These are phyloP conservation scores for Fusarium hostae DNA, from an alignment of 2,329 filamentous ascomycete genomes.

Conservation along the genomic window DNA sequence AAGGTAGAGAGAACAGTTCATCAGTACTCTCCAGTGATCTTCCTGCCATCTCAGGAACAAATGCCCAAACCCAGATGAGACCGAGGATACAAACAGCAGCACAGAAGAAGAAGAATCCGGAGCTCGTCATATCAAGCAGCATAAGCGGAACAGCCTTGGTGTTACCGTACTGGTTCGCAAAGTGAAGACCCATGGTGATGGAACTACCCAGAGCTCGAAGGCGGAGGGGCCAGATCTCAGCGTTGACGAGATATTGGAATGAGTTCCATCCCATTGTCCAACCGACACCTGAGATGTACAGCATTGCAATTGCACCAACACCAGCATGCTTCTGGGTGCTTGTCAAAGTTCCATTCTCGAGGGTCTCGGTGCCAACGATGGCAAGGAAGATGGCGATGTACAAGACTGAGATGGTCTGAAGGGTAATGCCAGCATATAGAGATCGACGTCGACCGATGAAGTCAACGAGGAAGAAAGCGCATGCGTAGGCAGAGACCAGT, in stretches of 20 bases:
- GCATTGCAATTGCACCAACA: constrained; percentile 10
- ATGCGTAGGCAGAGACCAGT: constrained; percentile 14
- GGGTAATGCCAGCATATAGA: constrained; percentile 3
- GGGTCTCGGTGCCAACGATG: constrained; percentile 4
- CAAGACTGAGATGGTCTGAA: constrained; percentile 6
- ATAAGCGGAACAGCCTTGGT: constrained; percentile 16
- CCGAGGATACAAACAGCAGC: constrained; percentile 51
- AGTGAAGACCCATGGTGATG: constrained; percentile 16
- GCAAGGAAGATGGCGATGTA: constrained; percentile 22
- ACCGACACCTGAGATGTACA: constrained; percentile 10
- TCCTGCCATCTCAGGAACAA: constrained; percentile 73
- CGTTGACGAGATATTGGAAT: constrained; percentile 11
- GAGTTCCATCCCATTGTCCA: constrained; percentile 26
- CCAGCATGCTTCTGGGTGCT: constrained; percentile 12
- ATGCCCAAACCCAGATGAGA: constrained; percentile 71
- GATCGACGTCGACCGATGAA: constrained; percentile 19
- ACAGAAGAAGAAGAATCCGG: constrained; percentile 21
- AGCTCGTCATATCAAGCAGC: constrained; percentile 5
- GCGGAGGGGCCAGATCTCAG: constrained; percentile 19
- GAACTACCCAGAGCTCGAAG: constrained; percentile 20
- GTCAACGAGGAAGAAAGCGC: constrained; percentile 20
- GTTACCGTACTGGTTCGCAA: constrained; percentile 21
- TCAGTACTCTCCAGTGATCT: constrained; percentile 70
- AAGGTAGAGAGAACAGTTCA: constrained; percentile 70
- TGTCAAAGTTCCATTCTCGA: constrained; percentile 6